phyloP scores from a whole-genome alignment of 805 yeast species.

The Metschnikowia dekortorum region DNA sequence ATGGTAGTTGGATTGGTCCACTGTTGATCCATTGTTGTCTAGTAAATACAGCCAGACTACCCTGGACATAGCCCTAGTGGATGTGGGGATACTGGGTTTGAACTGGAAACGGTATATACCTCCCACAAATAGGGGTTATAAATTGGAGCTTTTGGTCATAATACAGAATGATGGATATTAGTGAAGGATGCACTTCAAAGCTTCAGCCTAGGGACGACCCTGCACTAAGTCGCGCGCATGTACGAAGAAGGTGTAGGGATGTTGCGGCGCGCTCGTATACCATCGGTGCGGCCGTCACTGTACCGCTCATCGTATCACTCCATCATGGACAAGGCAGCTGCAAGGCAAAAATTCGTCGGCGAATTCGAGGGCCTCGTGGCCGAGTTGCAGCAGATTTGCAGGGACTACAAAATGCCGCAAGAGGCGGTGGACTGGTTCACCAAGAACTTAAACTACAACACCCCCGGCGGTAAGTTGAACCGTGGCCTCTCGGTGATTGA shows the following conservation, averaged over 20 bases:
- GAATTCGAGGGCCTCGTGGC: slow-evolving; percentile 75
- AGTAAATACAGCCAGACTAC: no score
- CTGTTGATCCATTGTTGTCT: no score
- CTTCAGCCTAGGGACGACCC: no score
- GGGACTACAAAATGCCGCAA: slow-evolving; percentile 71
- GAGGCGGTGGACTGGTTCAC: slow-evolving; percentile 87
- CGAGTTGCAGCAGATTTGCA: slow-evolving; percentile 63
- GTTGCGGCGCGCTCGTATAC: slow-evolving; percentile 5
- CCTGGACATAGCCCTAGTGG: no score
- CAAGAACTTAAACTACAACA: slow-evolving; percentile 70
- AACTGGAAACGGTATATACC: no score
- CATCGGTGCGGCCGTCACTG: not conserved
- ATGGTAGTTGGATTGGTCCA: no score
- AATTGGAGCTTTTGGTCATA: no score
- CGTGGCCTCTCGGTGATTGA: slow-evolving; percentile 95
- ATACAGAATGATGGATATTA: no score
- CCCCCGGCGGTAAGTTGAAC: slow-evolving; percentile 95
- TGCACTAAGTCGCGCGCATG: no score
- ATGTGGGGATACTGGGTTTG: no score
- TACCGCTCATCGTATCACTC: slow-evolving; percentile 1
- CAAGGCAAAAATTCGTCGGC: slow-evolving; percentile 54
- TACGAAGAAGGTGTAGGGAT: not conserved
- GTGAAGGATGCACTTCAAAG: no score
- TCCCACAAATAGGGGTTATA: no score
- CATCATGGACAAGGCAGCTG: slow-evolving; percentile 28